These are phyloP conservation scores for Diaporthe humulicola DNA, from an alignment of 2,329 filamentous ascomycete genomes.

Conservation along the genomic window DNA sequence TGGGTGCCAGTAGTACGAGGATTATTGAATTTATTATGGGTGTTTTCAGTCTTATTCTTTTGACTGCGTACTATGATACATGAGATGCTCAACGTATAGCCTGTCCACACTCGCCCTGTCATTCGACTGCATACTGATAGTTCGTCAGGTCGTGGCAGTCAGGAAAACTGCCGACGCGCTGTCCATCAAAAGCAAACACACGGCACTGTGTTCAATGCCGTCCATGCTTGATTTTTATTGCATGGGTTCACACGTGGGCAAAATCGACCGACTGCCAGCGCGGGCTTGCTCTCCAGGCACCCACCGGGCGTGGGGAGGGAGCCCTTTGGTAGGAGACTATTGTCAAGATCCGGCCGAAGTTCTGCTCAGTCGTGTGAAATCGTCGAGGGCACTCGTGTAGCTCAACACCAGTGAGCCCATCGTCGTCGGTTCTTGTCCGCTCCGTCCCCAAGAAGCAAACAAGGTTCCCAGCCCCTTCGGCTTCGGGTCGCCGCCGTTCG, in stretches of 20 bases:
- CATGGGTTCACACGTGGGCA: not conserved
- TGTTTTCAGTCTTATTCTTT: not conserved
- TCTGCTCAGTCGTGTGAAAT: not conserved
- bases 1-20: not conserved
- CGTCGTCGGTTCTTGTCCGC: not conserved
- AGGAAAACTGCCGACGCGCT: not conserved
- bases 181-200: not conserved
- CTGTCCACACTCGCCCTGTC: not conserved
- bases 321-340: too few relatives aligned
- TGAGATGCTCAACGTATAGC: not conserved
- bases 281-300: not conserved
- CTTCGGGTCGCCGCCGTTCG: not conserved
- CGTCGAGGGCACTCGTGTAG: not conserved
- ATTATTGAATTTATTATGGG: not conserved
- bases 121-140: not conserved
- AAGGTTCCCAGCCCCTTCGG: conserved; percentile 10
- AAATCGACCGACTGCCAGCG: not conserved
- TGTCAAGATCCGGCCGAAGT: not conserved
- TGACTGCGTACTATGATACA: not conserved
- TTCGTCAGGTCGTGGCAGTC: not conserved
- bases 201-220: not conserved
- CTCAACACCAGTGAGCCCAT: not conserved
- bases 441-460: not conserved
- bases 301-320: too few relatives aligned
- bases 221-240: too few relatives aligned